Conservation (phyloP, 129 eudicot species). For the Saposhnikovia divaricata region DNA sequence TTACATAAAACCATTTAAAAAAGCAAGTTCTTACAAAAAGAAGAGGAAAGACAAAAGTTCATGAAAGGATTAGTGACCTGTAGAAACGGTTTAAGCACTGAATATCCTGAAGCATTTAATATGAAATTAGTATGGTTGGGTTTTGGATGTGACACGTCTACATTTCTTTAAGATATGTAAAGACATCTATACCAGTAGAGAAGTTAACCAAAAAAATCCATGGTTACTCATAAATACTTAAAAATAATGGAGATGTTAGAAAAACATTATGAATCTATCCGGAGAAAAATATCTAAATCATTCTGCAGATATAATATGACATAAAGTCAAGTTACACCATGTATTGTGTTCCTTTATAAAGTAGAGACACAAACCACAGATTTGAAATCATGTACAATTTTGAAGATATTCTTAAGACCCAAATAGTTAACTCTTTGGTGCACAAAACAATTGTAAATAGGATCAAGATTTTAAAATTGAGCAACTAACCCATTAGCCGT, state of each 20-base stretch:
- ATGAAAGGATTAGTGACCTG: too few relatives aligned
- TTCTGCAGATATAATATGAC: slow-evolving; percentile 36
- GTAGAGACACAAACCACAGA: neutral
- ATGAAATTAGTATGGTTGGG: neutral
- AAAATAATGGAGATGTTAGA: too few relatives aligned
- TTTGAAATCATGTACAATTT: neutral
- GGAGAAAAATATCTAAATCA: slow-evolving; percentile 58
- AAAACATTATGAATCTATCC: too few relatives aligned
- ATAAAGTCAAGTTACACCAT: neutral
- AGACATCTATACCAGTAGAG: too few relatives aligned
- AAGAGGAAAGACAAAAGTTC: too few relatives aligned
- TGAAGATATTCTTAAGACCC: neutral
- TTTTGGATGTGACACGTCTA: neutral
- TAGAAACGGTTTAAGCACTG: too few relatives aligned
- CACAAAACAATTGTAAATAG: neutral
- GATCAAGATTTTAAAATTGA: too few relatives aligned
- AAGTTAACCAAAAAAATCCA: too few relatives aligned
- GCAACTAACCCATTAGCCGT: neutral
- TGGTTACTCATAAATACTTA: too few relatives aligned
- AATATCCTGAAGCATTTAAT: neutral
- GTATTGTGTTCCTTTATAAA: neutral
- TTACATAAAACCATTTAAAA: too few relatives aligned
- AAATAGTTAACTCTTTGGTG: neutral
- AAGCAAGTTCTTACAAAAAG: neutral
- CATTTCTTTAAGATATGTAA: too few relatives aligned